A percentile compares a stretch with the other conserved stretches of the same genome.
Conservation (phyloP, 2,329 filamentous ascomycete genomes). For the Chaetomiaceae sp. region DNA sequence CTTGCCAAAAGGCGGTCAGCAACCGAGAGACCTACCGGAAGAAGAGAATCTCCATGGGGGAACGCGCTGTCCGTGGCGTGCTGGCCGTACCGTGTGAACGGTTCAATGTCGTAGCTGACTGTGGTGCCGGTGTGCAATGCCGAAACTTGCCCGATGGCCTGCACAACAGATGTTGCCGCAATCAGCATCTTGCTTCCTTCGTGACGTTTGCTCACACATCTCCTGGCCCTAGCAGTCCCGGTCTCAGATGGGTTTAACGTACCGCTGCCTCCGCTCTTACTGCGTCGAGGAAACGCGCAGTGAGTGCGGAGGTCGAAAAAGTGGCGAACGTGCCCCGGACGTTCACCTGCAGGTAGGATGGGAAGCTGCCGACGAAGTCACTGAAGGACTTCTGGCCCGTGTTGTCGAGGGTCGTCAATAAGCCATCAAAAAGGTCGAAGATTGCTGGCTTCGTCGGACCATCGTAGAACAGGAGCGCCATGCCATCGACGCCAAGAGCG, state of each 20-base stretch:
- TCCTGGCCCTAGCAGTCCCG: too few species aligned
- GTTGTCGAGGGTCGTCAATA: slow-evolving; percentile 10
- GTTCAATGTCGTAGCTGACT: slow-evolving; percentile 28
- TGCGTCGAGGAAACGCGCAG: slow-evolving; percentile 22
- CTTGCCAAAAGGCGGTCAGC: too few species aligned
- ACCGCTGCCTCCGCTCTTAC: slow-evolving; percentile 22
- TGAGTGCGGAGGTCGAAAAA: slow-evolving; percentile 25
- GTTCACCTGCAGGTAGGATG: slow-evolving; percentile 15
- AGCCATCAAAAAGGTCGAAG: slow-evolving; percentile 23
- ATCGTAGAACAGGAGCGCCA: slow-evolving; percentile 27
- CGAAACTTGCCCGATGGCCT: slow-evolving; percentile 6
- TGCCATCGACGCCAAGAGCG: slow-evolving; percentile 3
- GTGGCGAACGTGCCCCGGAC: slow-evolving; percentile 26
- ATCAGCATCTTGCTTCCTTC: not conserved
- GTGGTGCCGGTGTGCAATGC: slow-evolving; percentile 17
- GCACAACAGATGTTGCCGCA: not conserved
- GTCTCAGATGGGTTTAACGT: not conserved
- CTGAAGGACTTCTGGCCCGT: slow-evolving; percentile 13
- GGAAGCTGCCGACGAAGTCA: slow-evolving; percentile 18
- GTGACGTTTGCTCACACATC: too few species aligned
- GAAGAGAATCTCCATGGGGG: slow-evolving; percentile 26
- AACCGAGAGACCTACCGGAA: slow-evolving; percentile 17
- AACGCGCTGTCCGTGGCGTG: slow-evolving; percentile 28
- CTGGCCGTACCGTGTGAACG: slow-evolving; percentile 27
- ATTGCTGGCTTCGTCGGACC: slow-evolving; percentile 22